Conservation (phyloP, 257 asterid genomes). For the Handroanthus guayacan region DNA sequence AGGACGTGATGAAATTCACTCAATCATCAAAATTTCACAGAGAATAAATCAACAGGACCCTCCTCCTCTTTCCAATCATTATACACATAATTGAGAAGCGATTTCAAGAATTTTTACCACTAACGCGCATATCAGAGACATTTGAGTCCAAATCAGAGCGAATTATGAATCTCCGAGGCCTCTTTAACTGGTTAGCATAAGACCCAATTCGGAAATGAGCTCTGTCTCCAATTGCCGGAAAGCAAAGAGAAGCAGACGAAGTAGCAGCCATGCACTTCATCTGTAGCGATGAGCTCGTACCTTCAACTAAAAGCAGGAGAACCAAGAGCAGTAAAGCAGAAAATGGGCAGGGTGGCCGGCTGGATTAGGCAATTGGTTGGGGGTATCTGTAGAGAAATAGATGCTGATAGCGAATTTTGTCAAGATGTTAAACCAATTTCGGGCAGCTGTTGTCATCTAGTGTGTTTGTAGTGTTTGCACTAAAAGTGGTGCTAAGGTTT, state of each 20-base stretch:
- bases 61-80: background rate
- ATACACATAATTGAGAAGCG: background rate
- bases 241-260: conserved; percentile 54
- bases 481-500: background rate
- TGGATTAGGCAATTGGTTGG: conserved; percentile 22
- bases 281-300: no score
- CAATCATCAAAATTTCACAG: conserved; percentile 15
- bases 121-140: conserved; percentile 88
- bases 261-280: conserved; percentile 54
- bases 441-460: conserved; percentile 20
- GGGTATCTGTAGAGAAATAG: conserved; percentile 32
- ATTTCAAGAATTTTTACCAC: conserved; percentile 53
- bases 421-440: conserved; percentile 31
- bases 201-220: conserved; percentile 40
- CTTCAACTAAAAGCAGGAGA: background rate
- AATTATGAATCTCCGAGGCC: conserved; percentile 51
- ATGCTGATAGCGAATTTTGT: conserved; percentile 42
- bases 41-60: background rate
- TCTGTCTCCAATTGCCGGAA: conserved; percentile 56
- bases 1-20: conserved; percentile 19
- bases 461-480: background rate
- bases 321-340: background rate
- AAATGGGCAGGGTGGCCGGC: background rate
- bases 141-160: conserved; percentile 89
- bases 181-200: conserved; percentile 44